phyloP scores from a whole-genome alignment of 225 moss, liverwort and hornwort genomes.

The Rhytidiadelphus loreus region DNA sequence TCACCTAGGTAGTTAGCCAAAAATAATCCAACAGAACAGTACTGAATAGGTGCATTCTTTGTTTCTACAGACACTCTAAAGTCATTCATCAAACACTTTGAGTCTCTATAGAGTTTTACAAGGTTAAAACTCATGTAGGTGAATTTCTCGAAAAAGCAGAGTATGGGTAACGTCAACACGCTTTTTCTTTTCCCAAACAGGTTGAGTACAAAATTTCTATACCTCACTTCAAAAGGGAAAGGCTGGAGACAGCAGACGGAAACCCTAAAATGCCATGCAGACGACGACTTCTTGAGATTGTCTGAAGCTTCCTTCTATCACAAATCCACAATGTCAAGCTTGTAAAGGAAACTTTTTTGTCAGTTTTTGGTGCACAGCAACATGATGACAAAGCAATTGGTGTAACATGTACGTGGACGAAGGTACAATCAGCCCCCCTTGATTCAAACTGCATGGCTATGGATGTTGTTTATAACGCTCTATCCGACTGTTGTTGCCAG shows the following conservation, averaged over 20 bases:
- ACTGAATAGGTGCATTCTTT: not conserved
- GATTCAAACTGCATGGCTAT: not conserved
- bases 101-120: not conserved
- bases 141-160: not conserved
- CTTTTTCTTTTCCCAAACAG: not conserved
- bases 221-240: too few species aligned
- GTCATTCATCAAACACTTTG: not conserved
- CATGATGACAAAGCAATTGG: not conserved
- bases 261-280: not conserved
- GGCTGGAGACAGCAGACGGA: too few species aligned
- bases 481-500: not conserved
- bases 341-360: not conserved
- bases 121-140: not conserved
- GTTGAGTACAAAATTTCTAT: not conserved
- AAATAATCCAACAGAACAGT: rapidly evolving
- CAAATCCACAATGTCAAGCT: not conserved
- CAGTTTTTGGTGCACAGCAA: not conserved
- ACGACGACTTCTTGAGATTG: not conserved
- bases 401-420: not conserved
- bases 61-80: not conserved
- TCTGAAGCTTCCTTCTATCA: not conserved
- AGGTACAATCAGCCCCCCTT: not conserved
- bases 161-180: not conserved
- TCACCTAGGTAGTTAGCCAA: not conserved
- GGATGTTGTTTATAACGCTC: not conserved